Evolutionary conservation across 2,329 filamentous ascomycete species (phyloP), one percentile per base, ranked within the genome.

Genomic region (Trichoderma hamatum): DNA sequence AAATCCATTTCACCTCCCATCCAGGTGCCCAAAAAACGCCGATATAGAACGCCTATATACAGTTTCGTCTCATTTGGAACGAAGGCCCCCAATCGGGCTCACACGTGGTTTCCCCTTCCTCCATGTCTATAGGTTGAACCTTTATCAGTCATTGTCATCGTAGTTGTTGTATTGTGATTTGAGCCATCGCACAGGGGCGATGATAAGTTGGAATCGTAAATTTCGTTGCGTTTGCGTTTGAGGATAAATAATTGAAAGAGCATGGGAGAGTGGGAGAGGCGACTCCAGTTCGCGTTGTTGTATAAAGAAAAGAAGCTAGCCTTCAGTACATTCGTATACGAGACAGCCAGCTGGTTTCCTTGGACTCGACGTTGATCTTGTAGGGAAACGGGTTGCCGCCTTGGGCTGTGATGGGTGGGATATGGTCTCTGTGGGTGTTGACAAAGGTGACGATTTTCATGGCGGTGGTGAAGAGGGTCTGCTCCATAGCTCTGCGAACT

Each of bases 371-470:
- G 71, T 91, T 87, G 77, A 98, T 97, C 79, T 94, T 91, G 80
- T 97, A 98, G 0, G 95, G 95, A 76, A 98, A 99, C 0, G 96
- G 95, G 78, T 98, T 98, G 59, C 92, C 93, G 77, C 90, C 94
- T 26, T 94, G 96, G 10, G 94, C 97, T 72, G 94, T 97, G 75
- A 98, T 98, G 62, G 95, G 96, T 1, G 96, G 96, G 73, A 99
- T 98, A 80, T 98, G 96, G 76, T 96, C 93, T 79, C 96, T 97
- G 80, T 97, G 92, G 63, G 88, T 84, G 81, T 97, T 97, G 75
- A 93, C 94, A 66, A 92, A 91, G 71, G 89, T 90, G 74, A 97
- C 88, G 75, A 97, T 95, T 81, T 97, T 97, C 84, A 97, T 88
- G 69, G 92, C 92, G 7, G 94, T 92, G 71, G 93, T 92, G 72